Percentiles rank a stretch among this genome's conserved stretches.
Conservation (phyloP, 2,329 filamentous ascomycete species). For the Epichloe glyceriae region DNA sequence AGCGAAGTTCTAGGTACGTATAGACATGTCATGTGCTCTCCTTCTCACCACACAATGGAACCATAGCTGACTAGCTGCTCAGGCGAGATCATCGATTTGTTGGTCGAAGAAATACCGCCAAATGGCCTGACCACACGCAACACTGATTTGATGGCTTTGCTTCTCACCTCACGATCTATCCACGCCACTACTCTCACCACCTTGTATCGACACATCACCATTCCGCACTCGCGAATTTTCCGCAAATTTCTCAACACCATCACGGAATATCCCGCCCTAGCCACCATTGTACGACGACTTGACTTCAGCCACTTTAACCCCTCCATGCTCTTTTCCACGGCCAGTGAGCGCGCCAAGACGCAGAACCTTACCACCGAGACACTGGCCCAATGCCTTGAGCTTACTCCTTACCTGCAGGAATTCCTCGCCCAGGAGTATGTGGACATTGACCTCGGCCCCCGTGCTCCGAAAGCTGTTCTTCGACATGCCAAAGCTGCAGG, state of each 20-base stretch:
- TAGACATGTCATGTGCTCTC: background rate
- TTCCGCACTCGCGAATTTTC: conserved; percentile 74
- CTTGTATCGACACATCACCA: conserved; percentile 67
- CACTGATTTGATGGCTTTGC: conserved; percentile 61
- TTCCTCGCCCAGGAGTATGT: conserved; percentile 72
- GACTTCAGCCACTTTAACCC: conserved; percentile 84
- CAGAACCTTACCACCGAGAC: conserved; percentile 65
- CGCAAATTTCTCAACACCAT: conserved; percentile 66
- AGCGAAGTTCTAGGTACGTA: conserved; percentile 56
- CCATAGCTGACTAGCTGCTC: conserved; percentile 1
- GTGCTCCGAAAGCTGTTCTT: conserved; percentile 61
- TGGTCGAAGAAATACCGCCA: conserved; percentile 58
- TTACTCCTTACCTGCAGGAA: conserved; percentile 63
- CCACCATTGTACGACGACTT: conserved; percentile 62
- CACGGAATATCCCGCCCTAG: conserved; percentile 51
- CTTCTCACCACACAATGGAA: background rate
- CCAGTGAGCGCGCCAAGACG: conserved; percentile 60
- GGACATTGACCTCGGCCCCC: conserved; percentile 57
- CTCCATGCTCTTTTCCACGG: conserved; percentile 60
- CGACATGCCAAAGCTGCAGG: conserved; percentile 48
- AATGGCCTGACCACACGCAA: conserved; percentile 67
- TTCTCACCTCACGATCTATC: conserved; percentile 62
- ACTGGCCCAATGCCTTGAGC: conserved; percentile 54
- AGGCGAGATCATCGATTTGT: conserved; percentile 63
- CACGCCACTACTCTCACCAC: conserved; percentile 62